These are phyloP conservation scores for Speleostelium caveatum DNA, from an alignment of 78 protist genomes.

Conservation along the genomic window DNA sequence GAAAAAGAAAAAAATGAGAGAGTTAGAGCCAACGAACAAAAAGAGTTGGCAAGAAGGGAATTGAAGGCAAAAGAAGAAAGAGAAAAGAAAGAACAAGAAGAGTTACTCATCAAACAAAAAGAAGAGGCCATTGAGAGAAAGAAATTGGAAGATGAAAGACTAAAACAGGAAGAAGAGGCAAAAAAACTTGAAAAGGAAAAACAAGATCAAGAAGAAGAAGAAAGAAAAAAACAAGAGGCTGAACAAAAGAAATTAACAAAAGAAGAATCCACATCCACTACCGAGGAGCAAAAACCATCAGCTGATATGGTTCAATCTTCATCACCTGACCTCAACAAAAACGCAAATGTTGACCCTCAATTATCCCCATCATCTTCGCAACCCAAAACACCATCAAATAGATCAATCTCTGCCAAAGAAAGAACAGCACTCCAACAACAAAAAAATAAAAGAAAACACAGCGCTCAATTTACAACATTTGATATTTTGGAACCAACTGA, in stretches of 20 bases:
- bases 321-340: not conserved
- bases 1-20: conserved; percentile 18
- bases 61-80: not conserved
- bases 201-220: not conserved
- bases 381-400: not conserved
- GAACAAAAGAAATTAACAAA: not conserved
- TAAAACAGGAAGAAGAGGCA: not conserved
- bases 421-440: not conserved
- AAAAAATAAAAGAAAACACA: conserved; percentile 56
- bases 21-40: not conserved
- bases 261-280: not conserved
- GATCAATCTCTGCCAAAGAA: not conserved
- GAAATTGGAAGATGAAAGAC: not conserved
- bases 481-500: conserved; percentile 52
- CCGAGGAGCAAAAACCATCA: not conserved
- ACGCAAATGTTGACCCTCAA: not conserved
- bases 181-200: not conserved
- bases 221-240: not conserved
- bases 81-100: not conserved
- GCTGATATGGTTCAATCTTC: not conserved
- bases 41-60: conserved; percentile 19
- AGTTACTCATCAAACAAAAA: not conserved
- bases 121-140: not conserved
- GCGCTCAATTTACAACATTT: conserved; percentile 33
- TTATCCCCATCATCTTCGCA: not conserved